Conservation (phyloP, 345 rosid species). For the Euphorbia tirucalli region DNA sequence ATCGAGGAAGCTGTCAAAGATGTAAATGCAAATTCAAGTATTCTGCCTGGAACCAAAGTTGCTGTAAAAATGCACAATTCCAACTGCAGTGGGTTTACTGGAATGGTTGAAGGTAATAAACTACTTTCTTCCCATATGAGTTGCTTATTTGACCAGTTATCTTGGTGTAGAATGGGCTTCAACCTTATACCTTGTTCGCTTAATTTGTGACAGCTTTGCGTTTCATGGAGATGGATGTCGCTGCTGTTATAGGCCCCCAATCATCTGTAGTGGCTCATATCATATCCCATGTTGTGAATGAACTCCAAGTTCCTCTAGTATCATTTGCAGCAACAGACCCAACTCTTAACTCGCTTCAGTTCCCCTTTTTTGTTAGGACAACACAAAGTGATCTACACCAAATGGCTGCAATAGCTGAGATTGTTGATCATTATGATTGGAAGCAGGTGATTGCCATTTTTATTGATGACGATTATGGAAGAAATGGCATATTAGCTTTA, state of each 20-base stretch:
- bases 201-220: conserved; percentile 55
- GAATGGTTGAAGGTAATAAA: conserved; percentile 79
- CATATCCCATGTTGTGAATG: conserved; percentile 66
- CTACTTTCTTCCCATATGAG: not conserved
- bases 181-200: conserved; percentile 4
- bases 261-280: conserved; percentile 78
- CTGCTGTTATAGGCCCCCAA: conserved; percentile 87
- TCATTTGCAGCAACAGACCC: conserved; percentile 94
- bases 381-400: conserved; percentile 73
- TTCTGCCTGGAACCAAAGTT: conserved; percentile 61
- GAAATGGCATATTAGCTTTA: conserved; percentile 74
- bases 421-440: conserved; percentile 69
- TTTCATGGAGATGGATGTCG: conserved; percentile 74
- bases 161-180: conserved; percentile 3
- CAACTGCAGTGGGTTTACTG: conserved; percentile 82
- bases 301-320: conserved; percentile 73
- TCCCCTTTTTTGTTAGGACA: conserved; percentile 80
- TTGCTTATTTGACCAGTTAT: conserved; percentile 13
- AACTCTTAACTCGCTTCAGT: conserved; percentile 75
- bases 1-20: conserved; percentile 86
- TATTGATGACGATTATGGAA: conserved; percentile 78
- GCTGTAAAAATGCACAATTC: conserved; percentile 45
- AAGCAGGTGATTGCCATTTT: conserved; percentile 77
- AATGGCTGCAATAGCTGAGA: conserved; percentile 81
- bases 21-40: conserved; percentile 62